These are phyloP conservation scores for Tilletia setariae DNA, from an alignment of 1,284 basidiomycete genomes.

Conservation along the genomic window DNA sequence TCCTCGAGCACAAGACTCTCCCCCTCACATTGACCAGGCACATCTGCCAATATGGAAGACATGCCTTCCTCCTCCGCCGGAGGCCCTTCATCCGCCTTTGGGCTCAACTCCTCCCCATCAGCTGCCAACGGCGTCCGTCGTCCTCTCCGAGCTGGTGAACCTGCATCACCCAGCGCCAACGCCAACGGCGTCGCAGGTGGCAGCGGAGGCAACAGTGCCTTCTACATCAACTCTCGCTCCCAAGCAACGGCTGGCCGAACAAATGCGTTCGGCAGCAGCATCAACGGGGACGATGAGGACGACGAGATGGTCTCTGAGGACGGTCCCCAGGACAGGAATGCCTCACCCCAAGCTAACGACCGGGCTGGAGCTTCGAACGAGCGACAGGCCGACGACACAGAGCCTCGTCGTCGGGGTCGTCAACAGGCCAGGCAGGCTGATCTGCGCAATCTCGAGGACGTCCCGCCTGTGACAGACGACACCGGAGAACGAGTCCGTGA, in stretches of 20 bases:
- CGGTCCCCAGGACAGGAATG: not conserved
- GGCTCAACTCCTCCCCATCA: constrained; percentile 1
- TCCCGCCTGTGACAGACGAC: constrained; percentile 81
- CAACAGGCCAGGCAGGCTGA: constrained; percentile 31
- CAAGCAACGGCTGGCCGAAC: not conserved
- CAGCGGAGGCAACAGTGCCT: constrained; percentile 12
- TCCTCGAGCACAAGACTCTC: no score
- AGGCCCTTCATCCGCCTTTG: not conserved
- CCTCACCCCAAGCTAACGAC: not conserved
- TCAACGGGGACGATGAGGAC: not conserved
- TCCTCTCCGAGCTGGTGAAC: not conserved
- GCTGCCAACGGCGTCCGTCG: constrained; percentile 8
- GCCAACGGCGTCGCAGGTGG: not conserved
- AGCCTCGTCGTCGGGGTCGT: not conserved
- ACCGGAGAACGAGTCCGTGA: constrained; percentile 89
- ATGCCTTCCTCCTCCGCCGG: constrained; percentile 11
- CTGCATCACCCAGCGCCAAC: not conserved
- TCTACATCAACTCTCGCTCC: constrained; percentile 11
- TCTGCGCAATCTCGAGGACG: constrained; percentile 56
- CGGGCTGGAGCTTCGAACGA: not conserved
- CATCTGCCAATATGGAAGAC: not conserved
- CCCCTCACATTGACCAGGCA: no score
- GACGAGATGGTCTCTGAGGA: not conserved
- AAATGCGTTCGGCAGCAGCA: not conserved
- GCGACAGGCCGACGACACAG: not conserved